Evolutionary conservation across 768 basidiomycete genomes (phyloP), one percentile per base, ranked within the genome.

Genomic region (Lyophyllum semitale): DNA sequence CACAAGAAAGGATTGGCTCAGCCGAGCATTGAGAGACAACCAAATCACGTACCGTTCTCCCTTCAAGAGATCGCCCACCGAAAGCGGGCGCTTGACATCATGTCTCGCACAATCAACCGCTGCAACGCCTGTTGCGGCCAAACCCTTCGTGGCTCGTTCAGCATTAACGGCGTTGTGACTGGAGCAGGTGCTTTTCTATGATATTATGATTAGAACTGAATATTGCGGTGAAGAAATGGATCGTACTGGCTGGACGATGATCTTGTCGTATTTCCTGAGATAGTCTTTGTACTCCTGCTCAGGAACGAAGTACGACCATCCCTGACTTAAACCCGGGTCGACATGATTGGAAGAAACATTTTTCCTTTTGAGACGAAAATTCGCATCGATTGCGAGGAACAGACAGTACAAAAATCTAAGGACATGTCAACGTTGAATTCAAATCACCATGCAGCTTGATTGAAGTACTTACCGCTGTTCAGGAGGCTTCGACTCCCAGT

Each of bases 101-200:
- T 59, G 58, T 9, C 42, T 26, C 12, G 48, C 26, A 38, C 53
- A 58, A 20, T 58, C 57, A 8, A 53, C 26, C 1, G 40, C 43
- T 5, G 20, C 47, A 3, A 53, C 47, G 8, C 48, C 48, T 1
- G 51, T 58, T n/a, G 44, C 27, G 1, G 54, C 59, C 0, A 54
- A 30, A 12, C 46, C 40, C 20, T 54, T 54, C 0, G 46, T 48
- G 2, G 47, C 40, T 3, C 33, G 35, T 33, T 48, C 40, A 0
- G 32, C 25, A 25, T 59, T 44, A 1, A 65, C 60, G 17, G 70
- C 66, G 0, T 60, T 62, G 22, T 69, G 61, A 0, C 63, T 67
- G 9, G 59, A 66, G 47, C 66, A 71, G 8, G 62, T 68, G 20
- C 11, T 63, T 30, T 27, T 46, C 54, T n/a, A n/a, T 57, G 25